phyloP scores from a whole-genome alignment of 495 filamentous ascomycete species.

The Ascobolus immersus region DNA sequence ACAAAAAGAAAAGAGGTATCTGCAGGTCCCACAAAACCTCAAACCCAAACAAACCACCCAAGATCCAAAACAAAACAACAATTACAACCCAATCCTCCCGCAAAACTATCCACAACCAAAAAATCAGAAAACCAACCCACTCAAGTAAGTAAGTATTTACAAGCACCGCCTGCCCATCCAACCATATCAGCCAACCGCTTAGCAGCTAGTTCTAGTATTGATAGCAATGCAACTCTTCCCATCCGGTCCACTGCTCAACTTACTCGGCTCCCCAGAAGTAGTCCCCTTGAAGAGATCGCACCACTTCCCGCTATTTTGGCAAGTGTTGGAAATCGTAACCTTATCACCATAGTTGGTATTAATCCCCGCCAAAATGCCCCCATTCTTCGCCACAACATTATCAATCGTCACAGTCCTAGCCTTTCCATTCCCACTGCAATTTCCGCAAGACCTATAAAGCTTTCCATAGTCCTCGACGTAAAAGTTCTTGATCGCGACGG shows the following conservation, averaged over 20 bases:
- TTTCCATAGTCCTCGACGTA: constrained; percentile 23
- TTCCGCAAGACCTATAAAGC: constrained; percentile 25
- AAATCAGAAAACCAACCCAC: no score
- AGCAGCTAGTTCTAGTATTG: constrained; percentile 3
- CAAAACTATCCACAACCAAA: no score
- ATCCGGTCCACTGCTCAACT: constrained; percentile 13
- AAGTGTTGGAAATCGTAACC: constrained; percentile 15
- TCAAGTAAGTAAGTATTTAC: no score
- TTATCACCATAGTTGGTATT: constrained; percentile 17
- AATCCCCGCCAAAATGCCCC: constrained; percentile 8
- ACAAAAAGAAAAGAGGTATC: no score
- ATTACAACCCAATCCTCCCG: no score
- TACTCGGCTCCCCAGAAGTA: constrained; percentile 12
- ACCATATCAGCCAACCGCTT: no score
- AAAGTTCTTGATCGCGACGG: constrained; percentile 21
- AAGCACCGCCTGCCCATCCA: no score
- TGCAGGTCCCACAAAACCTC: no score
- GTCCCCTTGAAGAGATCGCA: constrained; percentile 11
- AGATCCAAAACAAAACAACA: no score
- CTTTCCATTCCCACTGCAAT: constrained; percentile 19
- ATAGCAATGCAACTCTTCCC: constrained; percentile 7
- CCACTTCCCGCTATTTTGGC: constrained; percentile 2
- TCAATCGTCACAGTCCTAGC: constrained; percentile 16
- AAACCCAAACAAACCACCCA: no score
- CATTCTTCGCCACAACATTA: constrained; percentile 11